Conservation (phyloP, 1,139 yeast genomes). For the Geotrichum reessii region DNA sequence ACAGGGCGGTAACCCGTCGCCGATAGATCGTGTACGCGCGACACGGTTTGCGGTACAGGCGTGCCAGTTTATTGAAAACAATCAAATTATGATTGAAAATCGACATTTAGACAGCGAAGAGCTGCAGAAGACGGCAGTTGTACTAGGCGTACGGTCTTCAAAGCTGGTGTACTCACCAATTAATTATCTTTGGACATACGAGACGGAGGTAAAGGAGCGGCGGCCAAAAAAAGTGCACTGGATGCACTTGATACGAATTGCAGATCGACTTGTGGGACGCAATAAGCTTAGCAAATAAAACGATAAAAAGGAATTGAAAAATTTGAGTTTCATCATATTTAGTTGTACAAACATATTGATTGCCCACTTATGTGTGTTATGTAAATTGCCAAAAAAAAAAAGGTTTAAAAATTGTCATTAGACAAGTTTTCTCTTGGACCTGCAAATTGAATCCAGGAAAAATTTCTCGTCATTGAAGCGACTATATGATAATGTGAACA, state of each 20-base stretch:
- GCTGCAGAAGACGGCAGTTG: slow-evolving; percentile 60
- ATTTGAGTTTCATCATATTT: too few species aligned
- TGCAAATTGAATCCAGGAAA: too few species aligned
- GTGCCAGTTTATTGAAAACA: slow-evolving; percentile 69
- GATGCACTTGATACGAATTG: slow-evolving; percentile 65
- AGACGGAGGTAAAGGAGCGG: slow-evolving; percentile 72
- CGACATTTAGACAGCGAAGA: not conserved
- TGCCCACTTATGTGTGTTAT: too few species aligned
- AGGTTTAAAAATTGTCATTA: too few species aligned
- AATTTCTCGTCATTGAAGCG: too few species aligned
- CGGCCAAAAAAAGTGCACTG: slow-evolving; percentile 89
- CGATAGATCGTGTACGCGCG: slow-evolving; percentile 90
- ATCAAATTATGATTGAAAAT: slow-evolving; percentile 25
- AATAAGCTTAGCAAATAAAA: slow-evolving; percentile 22
- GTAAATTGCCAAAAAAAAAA: too few species aligned
- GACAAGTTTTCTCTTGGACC: too few species aligned
- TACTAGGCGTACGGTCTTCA: slow-evolving; percentile 77
- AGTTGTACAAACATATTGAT: too few species aligned
- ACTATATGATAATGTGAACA: too few species aligned
- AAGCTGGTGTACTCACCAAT: slow-evolving; percentile 70
- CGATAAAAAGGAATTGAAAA: not conserved
- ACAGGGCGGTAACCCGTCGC: slow-evolving; percentile 95
- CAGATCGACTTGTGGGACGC: slow-evolving; percentile 83
- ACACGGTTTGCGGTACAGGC: slow-evolving; percentile 86
- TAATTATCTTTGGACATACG: slow-evolving; percentile 72